Conservation (phyloP, 345 rosid genomes). For the Acer saccharum region DNA sequence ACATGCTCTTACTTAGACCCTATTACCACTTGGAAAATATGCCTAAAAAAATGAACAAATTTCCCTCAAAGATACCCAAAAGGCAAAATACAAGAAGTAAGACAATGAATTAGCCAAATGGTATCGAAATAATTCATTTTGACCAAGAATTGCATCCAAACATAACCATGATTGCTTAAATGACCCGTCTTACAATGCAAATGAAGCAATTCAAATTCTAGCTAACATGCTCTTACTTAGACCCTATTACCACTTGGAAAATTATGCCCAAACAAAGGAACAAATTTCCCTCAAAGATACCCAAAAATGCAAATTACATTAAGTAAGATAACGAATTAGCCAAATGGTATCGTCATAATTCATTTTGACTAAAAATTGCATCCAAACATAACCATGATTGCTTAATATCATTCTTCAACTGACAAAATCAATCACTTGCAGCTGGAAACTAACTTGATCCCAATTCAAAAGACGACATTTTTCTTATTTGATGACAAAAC, state of each 20-base stretch:
- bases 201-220: not conserved
- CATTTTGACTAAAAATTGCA: not conserved
- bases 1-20: too few species aligned
- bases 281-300: not conserved
- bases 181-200: not conserved
- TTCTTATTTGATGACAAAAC: not conserved
- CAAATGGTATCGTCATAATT: not conserved
- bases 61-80: not conserved
- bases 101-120: not conserved
- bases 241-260: not conserved
- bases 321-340: not conserved
- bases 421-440: not conserved
- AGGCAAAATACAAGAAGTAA: not conserved
- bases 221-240: too few species aligned
- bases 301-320: not conserved
- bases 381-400: not conserved
- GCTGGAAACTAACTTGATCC: not conserved
- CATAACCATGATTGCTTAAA: not conserved
- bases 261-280: not conserved
- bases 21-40: not conserved
- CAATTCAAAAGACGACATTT: not conserved
- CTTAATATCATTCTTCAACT: not conserved
- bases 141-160: not conserved
- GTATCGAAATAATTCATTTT: not conserved
- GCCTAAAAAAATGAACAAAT: not conserved